phyloP scores from a whole-genome alignment of 2,329 filamentous ascomycete species.

The Sporothrix pallida region DNA sequence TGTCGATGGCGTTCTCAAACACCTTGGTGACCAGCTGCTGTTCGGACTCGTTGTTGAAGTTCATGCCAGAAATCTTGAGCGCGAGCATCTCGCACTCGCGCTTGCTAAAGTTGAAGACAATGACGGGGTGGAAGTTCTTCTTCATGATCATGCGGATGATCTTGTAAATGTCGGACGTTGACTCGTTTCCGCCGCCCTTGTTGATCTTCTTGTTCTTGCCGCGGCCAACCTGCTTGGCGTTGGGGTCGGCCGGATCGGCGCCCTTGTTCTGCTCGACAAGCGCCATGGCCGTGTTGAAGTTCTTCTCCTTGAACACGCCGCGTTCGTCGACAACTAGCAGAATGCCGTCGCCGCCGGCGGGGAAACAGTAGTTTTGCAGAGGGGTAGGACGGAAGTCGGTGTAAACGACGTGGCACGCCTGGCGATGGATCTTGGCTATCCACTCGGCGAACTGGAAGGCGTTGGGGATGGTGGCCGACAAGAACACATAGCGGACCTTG shows the following conservation, averaged over 20 bases:
- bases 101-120: constrained; percentile 99
- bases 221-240: constrained; percentile 81
- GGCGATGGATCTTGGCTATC: constrained; percentile 97
- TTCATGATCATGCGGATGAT: constrained; percentile 99
- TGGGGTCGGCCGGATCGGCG: constrained; percentile 77
- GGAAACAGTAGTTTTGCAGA: constrained; percentile 97
- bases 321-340: constrained; percentile 96
- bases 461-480: constrained; percentile 97
- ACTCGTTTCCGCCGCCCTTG: constrained; percentile 75
- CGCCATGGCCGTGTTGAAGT: constrained; percentile 95
- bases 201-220: constrained; percentile 92
- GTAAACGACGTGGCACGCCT: constrained; percentile 98
- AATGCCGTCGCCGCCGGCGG: constrained; percentile 88
- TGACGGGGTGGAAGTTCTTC: constrained; percentile 96
- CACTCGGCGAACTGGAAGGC: constrained; percentile 99
- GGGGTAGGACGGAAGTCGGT: constrained; percentile 98
- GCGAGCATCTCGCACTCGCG: constrained; percentile 92
- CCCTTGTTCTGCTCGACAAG: constrained; percentile 87
- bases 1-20: constrained; percentile 90
- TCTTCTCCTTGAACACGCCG: constrained; percentile 92
- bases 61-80: constrained; percentile 80
- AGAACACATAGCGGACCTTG: constrained; percentile 97
- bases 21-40: constrained; percentile 94
- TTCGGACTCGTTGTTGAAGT: constrained; percentile 96
- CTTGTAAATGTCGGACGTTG: constrained; percentile 86